Evolutionary conservation across 1,284 basidiomycete species (phyloP), one percentile per base, ranked within the genome.

Genomic region (Stygiomarasmius scandens): DNA sequence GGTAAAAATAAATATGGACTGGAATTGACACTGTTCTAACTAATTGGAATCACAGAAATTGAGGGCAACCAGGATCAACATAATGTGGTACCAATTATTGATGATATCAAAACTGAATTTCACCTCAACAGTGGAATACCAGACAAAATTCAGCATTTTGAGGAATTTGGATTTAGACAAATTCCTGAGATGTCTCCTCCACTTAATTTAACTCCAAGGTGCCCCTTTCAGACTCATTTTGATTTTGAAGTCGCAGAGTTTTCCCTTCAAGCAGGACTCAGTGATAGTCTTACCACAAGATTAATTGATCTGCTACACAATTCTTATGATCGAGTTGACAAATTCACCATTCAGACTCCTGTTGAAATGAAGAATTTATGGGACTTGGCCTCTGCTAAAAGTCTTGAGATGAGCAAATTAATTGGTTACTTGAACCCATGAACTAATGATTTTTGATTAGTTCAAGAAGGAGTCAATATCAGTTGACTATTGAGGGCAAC

Each of bases 171-270:
- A 8, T 41, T 41, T 16, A n/a, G n/a, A n/a, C n/a, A n/a, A 41
- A 12, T 16, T 19, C 38, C 11, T 41, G 6, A 16, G 8, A 4
- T 16, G 38, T 9, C n/a, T 41, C n/a, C 38, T 41, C 27, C 52
- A 32, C 23, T 19, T 34, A 20, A 51, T 14, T 36, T 22, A 12
- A 36, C 27, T 10, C 52, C 62, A 3, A 65, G 65, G 62, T 32
- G 32, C 16, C 63, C 67, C 32, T 72, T 54, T 24, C 24, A 23
- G 6, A 54, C 52, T 22, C 57, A 56, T 1, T 24, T 63, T 4
- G 67, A 72, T 48, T 72, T 67, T 50, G 63, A 67, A 52, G 64
- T 72, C 52, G 59, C 67, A 0, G 62, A 70, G 47, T 49, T 71
- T 23, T 52, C 61, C 2, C 58, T 67, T 6, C 59, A 64, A 11